phyloP scores from a whole-genome alignment of 202 grass and related monocot genomes.

The Brachypodium distachyon region DNA sequence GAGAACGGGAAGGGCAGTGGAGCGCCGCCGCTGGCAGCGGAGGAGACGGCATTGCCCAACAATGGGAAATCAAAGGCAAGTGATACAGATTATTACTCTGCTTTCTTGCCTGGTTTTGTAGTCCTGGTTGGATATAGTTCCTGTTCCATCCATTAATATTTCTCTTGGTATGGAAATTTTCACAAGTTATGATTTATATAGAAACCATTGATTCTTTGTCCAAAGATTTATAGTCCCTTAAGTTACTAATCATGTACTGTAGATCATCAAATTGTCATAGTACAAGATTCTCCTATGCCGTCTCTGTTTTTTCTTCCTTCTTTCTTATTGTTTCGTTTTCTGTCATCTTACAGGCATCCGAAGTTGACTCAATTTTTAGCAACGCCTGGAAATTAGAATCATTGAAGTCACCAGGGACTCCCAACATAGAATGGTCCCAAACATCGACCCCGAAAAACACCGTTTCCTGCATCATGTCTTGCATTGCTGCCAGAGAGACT shows the following conservation, averaged over 20 bases:
- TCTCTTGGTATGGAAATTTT: neutral
- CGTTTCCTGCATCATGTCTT: neutral
- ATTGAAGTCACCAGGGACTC: conserved; percentile 35
- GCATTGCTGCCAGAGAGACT: conserved; percentile 14
- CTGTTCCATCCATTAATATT: neutral
- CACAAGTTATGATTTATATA: too few relatives aligned
- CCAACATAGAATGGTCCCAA: conserved; percentile 21
- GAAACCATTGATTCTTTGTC: neutral
- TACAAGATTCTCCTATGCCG: neutral
- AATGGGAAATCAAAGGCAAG: conserved; percentile 21
- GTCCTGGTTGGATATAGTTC: neutral
- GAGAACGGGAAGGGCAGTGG: neutral
- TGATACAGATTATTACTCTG: neutral
- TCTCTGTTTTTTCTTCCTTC: too few relatives aligned
- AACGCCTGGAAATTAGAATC: conserved; percentile 30
- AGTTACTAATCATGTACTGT: neutral
- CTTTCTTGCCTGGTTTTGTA: neutral
- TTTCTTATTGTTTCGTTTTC: too few relatives aligned
- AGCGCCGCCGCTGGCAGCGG: neutral
- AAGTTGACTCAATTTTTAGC: conserved; percentile 12
- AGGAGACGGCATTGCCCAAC: neutral
- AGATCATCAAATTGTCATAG: neutral
- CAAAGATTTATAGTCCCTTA: neutral
- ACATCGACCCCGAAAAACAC: conserved; percentile 15
- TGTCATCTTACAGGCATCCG: conserved; percentile 21